phyloP scores from a whole-genome alignment of 202 grass and related monocot species.

The Dendrocalamus latiflorus region DNA sequence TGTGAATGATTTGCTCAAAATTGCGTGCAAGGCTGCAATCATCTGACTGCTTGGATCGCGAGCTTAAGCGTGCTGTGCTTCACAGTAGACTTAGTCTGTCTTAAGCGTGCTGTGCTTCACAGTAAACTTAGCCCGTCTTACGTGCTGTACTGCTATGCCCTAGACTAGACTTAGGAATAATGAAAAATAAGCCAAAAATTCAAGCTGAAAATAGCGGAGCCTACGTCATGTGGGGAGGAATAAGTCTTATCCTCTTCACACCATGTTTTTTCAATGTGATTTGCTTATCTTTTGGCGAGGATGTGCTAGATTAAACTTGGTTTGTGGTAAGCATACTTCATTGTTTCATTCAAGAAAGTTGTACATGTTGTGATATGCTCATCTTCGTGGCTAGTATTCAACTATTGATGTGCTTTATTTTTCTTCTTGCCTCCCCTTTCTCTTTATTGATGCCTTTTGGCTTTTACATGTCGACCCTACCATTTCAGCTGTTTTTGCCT shows the following conservation, averaged over 20 bases:
- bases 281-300: constrained; percentile 13
- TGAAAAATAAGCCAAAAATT: too few species aligned
- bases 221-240: too few species aligned
- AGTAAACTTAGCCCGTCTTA: too few species aligned
- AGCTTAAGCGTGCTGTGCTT: constrained; percentile 30
- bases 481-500: constrained; percentile 26
- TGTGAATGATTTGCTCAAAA: constrained; percentile 31
- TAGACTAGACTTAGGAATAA: too few species aligned
- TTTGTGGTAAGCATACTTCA: constrained; percentile 27
- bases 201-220: too few species aligned
- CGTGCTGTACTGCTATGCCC: too few species aligned
- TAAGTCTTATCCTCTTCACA: too few species aligned
- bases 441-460: constrained; percentile 32
- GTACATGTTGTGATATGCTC: constrained; percentile 38
- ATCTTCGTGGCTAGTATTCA: constrained; percentile 30
- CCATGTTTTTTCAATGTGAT: not conserved
- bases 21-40: constrained; percentile 22
- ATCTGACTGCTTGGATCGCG: constrained; percentile 14
- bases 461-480: constrained; percentile 45
- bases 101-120: too few species aligned
- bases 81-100: constrained; percentile 1
- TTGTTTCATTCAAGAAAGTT: constrained; percentile 55
- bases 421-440: constrained; percentile 15
- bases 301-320: constrained; percentile 12
- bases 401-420: constrained; percentile 34